Evolutionary conservation across 768 basidiomycete species (phyloP).

Genomic region (Calocybe cyanea): DNA sequence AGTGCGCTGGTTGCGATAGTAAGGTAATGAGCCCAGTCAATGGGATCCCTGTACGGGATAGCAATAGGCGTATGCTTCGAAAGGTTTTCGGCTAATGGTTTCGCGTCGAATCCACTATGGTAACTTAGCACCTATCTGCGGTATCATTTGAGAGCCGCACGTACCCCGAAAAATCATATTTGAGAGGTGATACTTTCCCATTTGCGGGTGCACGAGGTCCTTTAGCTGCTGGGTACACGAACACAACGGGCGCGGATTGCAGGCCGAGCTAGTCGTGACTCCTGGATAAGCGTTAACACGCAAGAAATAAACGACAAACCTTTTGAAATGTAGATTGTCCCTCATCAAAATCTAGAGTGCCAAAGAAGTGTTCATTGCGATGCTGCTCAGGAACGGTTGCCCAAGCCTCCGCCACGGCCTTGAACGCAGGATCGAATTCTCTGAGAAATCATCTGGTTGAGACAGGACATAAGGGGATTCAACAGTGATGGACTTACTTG

Average conservation of each 20-base stretch:
- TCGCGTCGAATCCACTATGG: conserved; percentile 78
- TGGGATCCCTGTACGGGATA: conserved; percentile 80
- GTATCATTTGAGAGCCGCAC: conserved; percentile 12
- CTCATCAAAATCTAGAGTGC: conserved; percentile 82
- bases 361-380: conserved; percentile 90
- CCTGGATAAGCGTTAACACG: neutral
- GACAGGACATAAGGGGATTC: too few species aligned
- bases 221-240: conserved; percentile 67
- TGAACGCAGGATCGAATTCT: conserved; percentile 82
- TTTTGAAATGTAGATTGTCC: conserved; percentile 75
- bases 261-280: conserved; percentile 63
- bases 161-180: conserved; percentile 79
- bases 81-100: conserved; percentile 71
- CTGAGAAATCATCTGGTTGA: conserved; percentile 33
- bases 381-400: conserved; percentile 49
- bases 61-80: conserved; percentile 70
- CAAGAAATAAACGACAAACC: conserved; percentile 35
- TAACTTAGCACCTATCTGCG: neutral
- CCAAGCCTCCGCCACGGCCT: conserved; percentile 86
- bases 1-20: conserved; percentile 44
- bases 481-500: conserved; percentile 54
- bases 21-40: conserved; percentile 61
- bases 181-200: conserved; percentile 51
- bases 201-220: conserved; percentile 63
- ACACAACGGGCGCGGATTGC: conserved; percentile 79